phyloP scores from a whole-genome alignment of 202 grass and related monocot genomes.

The Carex arenaria region DNA sequence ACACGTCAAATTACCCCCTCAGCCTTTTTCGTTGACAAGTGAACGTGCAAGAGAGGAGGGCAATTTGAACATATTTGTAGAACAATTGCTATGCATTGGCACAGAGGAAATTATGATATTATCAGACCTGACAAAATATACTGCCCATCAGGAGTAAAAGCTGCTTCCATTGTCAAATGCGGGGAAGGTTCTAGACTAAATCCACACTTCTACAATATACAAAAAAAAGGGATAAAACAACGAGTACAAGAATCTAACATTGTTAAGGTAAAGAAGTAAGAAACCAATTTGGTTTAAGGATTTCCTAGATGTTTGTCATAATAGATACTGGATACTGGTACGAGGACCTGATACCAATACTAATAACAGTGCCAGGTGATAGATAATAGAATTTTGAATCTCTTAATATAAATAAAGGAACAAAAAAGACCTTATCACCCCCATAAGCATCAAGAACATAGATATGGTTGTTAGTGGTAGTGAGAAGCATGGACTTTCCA shows the following conservation, averaged over 20 bases:
- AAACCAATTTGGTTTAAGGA: not conserved
- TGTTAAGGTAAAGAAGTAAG: not conserved
- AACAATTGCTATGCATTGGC: not conserved
- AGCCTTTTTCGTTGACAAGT: not conserved
- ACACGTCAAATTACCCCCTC: not conserved
- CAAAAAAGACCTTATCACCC: conserved; percentile 71
- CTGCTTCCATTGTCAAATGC: conserved; percentile 74
- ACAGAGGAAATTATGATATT: not conserved
- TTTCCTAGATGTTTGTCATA: not conserved
- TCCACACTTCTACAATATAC: conserved; percentile 69
- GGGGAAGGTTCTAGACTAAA: conserved; percentile 97
- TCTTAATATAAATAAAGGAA: conserved; percentile 17
- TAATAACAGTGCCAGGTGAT: not conserved
- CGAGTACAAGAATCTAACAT: not conserved
- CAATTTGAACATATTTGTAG: not conserved
- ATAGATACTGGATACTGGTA: not conserved
- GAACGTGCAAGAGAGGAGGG: not conserved
- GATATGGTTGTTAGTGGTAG: conserved; percentile 94
- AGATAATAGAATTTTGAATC: not conserved
- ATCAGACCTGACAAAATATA: conserved; percentile 85
- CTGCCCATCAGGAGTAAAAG: conserved; percentile 95
- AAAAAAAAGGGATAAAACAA: conserved; percentile 20
- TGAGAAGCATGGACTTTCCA: conserved; percentile 96
- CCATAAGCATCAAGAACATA: conserved; percentile 98
- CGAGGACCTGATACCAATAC: not conserved